Conservation (phyloP, 2,329 filamentous ascomycete species). For the Chaetothyriales sp. region DNA sequence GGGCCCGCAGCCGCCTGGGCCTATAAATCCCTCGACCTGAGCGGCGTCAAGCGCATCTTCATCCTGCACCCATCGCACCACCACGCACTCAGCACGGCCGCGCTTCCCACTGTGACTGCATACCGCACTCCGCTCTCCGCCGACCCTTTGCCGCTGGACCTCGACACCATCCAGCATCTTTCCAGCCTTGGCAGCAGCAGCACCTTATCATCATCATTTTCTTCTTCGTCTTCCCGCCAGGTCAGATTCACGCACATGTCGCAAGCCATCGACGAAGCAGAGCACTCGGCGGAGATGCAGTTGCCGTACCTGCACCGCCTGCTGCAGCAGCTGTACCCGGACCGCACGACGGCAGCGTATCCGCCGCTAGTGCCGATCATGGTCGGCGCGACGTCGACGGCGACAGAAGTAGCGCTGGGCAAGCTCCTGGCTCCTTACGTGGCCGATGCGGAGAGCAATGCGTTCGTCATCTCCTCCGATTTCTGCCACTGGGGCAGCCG, state of each 20-base stretch:
- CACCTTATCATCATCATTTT: slow-evolving; percentile 15
- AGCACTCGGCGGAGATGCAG: slow-evolving; percentile 96
- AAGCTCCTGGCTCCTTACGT: slow-evolving; percentile 64
- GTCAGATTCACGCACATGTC: slow-evolving; percentile 44
- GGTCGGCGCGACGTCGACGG: slow-evolving; percentile 57
- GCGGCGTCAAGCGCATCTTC: slow-evolving; percentile 75
- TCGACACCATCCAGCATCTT: slow-evolving; percentile 29
- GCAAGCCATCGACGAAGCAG: slow-evolving; percentile 53
- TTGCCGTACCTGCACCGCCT: slow-evolving; percentile 84
- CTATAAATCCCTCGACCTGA: slow-evolving; percentile 77
- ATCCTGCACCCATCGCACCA: slow-evolving; percentile 88
- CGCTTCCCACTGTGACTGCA: slow-evolving; percentile 56
- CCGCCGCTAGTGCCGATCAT: slow-evolving; percentile 75
- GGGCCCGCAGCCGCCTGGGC: slow-evolving; percentile 88
- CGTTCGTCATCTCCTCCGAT: slow-evolving; percentile 84
- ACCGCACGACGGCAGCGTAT: slow-evolving; percentile 39
- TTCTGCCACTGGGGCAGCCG: slow-evolving; percentile 91
- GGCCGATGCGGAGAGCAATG: slow-evolving; percentile 52
- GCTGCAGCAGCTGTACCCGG: slow-evolving; percentile 40
- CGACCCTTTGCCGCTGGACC: slow-evolving; percentile 32
- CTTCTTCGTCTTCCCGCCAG: slow-evolving; percentile 10
- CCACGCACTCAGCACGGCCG: slow-evolving; percentile 62
- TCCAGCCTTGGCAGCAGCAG: slow-evolving; percentile 19
- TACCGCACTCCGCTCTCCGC: slow-evolving; percentile 32
- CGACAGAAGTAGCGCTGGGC: slow-evolving; percentile 56